Conservation (phyloP, 225 moss, liverwort and hornwort species). For the Ulota crispa region DNA sequence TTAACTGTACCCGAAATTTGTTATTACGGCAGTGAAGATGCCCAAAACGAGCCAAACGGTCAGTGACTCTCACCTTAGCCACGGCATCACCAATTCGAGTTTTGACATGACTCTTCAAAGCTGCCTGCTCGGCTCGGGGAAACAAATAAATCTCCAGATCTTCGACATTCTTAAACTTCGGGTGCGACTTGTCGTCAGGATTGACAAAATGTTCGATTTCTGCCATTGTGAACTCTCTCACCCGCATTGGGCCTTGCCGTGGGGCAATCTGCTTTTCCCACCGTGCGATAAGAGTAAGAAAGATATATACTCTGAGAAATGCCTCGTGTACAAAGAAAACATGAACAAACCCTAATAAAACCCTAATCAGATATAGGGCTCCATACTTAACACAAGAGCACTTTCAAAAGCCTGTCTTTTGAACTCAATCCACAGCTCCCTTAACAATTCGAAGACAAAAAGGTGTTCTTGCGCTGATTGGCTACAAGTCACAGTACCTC, state of each 20-base stretch:
- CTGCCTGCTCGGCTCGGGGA: slow-evolving; percentile 62
- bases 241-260: slow-evolving; percentile 82
- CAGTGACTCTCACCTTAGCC: slow-evolving; percentile 41
- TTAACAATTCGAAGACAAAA: background rate
- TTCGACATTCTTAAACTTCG: slow-evolving; percentile 69
- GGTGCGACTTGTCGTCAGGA: slow-evolving; percentile 85
- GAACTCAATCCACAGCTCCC: background rate
- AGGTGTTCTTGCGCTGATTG: background rate
- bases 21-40: background rate
- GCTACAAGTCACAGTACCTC: slow-evolving; percentile 50
- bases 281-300: background rate
- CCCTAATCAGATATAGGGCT: background rate
- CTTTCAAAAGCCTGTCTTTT: background rate
- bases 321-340: background rate
- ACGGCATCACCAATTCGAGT: slow-evolving; percentile 83
- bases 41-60: background rate
- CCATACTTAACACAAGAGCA: background rate
- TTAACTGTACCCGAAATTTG: too few species aligned
- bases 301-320: background rate
- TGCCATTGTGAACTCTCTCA: slow-evolving; percentile 87
- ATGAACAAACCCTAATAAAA: background rate
- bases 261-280: slow-evolving; percentile 65
- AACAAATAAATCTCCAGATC: slow-evolving; percentile 66
- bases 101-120: slow-evolving; percentile 55
- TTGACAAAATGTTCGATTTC: slow-evolving; percentile 96